Evolutionary conservation across 2,329 filamentous ascomycete species (phyloP), one percentile per base, ranked within the genome.

Genomic region (Colletotrichum chrysophilum): DNA sequence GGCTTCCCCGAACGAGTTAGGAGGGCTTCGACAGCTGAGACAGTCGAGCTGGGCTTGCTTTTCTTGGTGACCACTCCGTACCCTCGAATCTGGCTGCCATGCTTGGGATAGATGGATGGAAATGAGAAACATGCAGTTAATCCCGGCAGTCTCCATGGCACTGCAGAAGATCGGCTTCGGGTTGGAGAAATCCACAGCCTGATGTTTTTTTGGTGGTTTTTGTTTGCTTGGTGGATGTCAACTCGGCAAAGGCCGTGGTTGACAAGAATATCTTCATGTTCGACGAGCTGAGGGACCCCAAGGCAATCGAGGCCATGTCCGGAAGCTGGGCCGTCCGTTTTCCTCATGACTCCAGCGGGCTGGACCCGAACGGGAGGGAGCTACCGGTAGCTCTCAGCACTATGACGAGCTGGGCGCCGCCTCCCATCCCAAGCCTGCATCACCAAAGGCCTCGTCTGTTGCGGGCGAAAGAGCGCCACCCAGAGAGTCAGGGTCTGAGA

Each of bases 41-140:
- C 72, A 74, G 14, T 61, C 24, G 67, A 74, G 72, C 68, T 66
- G 52, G 26, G 28, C 71, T 60, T 74, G 71, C 21, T 48, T 73
- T 64, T 36, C 64, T n/a, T 58, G 10, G 58, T 10, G 28, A 21
- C 58, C 58, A 28, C 58, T 61, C n/a, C 18, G 62, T 16, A 48
- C 34, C 24, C 21, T 43, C 34, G 26, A 52, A 21, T 48, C 43
- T 48, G 43, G 43, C 18, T 7, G 43, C 43, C 43, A 48, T 48
- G 18, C 43, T 48, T 48, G 43, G 43, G 43, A 48, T 48, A 48
- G 43, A 48, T 48, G 43, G 43, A 48, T 21, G 43, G 43, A 48
- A 48, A 48, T 48, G 43, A 48, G 43, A 48, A 48, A 48, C 43
- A 48, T 48, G 43, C 43, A 48, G 43, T 48, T 21, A 48, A 48